phyloP scores from a whole-genome alignment of 352 stramenopile species.

The Globisporangium cystogenes region DNA sequence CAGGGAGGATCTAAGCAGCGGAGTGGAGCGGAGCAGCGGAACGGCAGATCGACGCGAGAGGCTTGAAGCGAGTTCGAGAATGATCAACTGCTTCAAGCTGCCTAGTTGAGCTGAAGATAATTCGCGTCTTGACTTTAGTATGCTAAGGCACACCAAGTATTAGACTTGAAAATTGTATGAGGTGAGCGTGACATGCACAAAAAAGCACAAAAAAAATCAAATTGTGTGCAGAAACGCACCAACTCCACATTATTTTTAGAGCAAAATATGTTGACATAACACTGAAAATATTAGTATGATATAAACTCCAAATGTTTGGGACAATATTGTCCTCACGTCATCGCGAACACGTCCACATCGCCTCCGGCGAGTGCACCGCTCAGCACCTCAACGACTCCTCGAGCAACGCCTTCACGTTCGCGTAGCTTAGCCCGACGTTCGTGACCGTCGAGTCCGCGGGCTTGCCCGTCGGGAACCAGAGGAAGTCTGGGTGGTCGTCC shows the following conservation, averaged over 20 bases:
- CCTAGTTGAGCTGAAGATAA: neutral
- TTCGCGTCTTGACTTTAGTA: neutral
- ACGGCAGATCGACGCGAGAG: too few species aligned
- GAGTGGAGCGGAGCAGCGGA: too few species aligned
- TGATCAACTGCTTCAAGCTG: neutral
- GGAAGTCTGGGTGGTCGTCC: slow-evolving; percentile 11
- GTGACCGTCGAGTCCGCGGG: slow-evolving; percentile 25
- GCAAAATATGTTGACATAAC: too few species aligned
- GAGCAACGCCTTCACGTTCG: slow-evolving; percentile 31
- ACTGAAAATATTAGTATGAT: too few species aligned
- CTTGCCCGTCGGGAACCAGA: slow-evolving; percentile 11
- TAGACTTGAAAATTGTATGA: neutral
- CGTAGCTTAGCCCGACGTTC: slow-evolving; percentile 29
- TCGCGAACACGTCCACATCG: too few species aligned
- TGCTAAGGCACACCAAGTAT: neutral
- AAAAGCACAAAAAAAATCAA: neutral
- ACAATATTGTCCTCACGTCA: too few species aligned
- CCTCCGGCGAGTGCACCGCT: neutral
- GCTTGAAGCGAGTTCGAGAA: neutral
- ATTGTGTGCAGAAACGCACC: too few species aligned
- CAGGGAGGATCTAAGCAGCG: too few species aligned
- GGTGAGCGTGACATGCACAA: neutral
- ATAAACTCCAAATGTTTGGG: too few species aligned
- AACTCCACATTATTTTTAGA: too few species aligned
- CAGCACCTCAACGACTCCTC: slow-evolving; percentile 1